phyloP scores from a whole-genome alignment of 768 basidiomycete genomes.

The Cyclocybe aegerita region DNA sequence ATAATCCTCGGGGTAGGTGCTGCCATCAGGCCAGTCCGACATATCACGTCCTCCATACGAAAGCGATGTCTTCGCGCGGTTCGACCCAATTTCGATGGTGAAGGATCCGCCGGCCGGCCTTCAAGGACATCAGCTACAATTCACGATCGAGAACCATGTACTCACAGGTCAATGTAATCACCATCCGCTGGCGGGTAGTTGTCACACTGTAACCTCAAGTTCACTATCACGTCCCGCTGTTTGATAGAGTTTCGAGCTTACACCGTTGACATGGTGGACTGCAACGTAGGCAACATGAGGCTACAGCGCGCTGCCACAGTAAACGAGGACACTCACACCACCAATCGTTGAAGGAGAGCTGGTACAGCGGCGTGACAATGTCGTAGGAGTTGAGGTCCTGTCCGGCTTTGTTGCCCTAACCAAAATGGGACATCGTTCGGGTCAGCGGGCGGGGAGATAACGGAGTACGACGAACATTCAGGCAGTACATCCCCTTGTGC shows the following conservation, averaged over 20 bases:
- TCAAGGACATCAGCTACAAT: background rate
- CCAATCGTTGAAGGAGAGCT: conserved; percentile 38
- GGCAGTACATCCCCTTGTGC: conserved; percentile 44
- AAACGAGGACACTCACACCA: conserved; percentile 38
- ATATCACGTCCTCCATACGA: conserved; percentile 38
- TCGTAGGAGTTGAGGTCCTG: conserved; percentile 37
- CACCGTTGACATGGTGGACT: conserved; percentile 37
- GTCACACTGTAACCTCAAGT: conserved; percentile 31
- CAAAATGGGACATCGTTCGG: background rate
- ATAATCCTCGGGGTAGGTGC: conserved; percentile 41
- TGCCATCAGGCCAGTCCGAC: conserved; percentile 48
- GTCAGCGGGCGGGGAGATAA: background rate
- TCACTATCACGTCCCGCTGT: background rate
- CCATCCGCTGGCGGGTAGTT: conserved; percentile 41
- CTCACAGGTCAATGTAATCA: conserved; percentile 43
- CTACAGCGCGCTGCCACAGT: background rate
- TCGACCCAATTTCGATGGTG: conserved; percentile 47
- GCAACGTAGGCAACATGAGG: conserved; percentile 4
- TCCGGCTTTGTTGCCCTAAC: conserved; percentile 27
- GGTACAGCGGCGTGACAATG: conserved; percentile 42
- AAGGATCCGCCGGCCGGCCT: conserved; percentile 51
- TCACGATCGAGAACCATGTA: background rate
- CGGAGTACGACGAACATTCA: conserved; percentile 32
- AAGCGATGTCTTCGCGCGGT: conserved; percentile 46
- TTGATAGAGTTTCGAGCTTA: conserved; percentile 15